These are phyloP conservation scores for Nothomitra cinnamomea DNA, from an alignment of 2,329 filamentous ascomycete genomes.

Conservation along the genomic window DNA sequence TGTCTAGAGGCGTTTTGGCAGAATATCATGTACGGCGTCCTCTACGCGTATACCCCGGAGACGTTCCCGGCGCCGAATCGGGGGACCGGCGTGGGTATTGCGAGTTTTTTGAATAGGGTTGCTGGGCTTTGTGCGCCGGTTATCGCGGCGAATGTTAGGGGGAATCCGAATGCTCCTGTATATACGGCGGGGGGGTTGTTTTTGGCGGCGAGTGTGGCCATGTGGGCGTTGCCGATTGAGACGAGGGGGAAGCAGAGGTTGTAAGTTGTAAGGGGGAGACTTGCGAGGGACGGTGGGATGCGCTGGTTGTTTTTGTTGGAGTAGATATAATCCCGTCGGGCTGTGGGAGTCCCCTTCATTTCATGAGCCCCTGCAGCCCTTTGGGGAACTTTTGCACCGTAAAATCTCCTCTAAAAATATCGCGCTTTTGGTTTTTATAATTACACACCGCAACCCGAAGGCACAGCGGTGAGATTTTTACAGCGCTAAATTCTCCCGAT, in stretches of 20 bases:
- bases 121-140: slow-evolving; percentile 52
- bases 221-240: slow-evolving; percentile 45
- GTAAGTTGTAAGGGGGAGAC: no score
- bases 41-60: slow-evolving; percentile 64
- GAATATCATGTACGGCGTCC: slow-evolving; percentile 61
- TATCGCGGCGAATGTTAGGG: slow-evolving; percentile 34
- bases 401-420: no score
- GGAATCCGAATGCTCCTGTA: slow-evolving; percentile 25
- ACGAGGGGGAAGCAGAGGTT: slow-evolving; percentile 41
- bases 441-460: no score
- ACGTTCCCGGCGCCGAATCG: slow-evolving; percentile 57
- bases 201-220: slow-evolving; percentile 39
- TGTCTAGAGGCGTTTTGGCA: slow-evolving; percentile 55
- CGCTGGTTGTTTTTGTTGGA: no score
- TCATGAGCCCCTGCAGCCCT: no score
- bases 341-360: no score
- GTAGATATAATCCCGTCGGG: no score
- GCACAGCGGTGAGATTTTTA: no score
- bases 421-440: no score
- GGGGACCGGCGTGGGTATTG: slow-evolving; percentile 55
- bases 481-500: no score
- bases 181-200: slow-evolving; percentile 29
- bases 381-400: no score
- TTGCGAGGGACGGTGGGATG: no score
- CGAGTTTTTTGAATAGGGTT: slow-evolving; percentile 52